Evolutionary conservation across 208 protist genomes (phyloP).

Genomic region (Acanthamoeba healyi): DNA sequence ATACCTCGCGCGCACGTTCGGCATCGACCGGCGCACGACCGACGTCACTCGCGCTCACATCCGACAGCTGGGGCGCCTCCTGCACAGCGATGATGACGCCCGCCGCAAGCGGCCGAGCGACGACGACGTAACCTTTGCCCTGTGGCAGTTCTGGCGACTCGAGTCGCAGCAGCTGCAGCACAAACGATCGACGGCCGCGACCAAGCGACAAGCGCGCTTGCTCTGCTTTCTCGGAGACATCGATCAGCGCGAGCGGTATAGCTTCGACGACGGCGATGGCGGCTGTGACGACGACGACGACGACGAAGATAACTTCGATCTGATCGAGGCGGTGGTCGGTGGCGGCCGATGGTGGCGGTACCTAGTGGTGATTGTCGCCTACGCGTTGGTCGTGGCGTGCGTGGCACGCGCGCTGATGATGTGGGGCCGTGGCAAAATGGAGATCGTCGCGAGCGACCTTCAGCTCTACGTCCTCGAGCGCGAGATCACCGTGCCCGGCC

Average conservation of each 20-base stretch:
- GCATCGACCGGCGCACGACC: slow-evolving; percentile 32
- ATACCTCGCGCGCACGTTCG: slow-evolving; percentile 32
- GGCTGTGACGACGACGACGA: neutral
- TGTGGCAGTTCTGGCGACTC: slow-evolving; percentile 27
- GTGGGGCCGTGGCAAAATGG: slow-evolving; percentile 58
- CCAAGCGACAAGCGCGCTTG: neutral
- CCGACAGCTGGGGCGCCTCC: slow-evolving; percentile 1
- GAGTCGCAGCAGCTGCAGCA: neutral
- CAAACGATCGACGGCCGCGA: neutral
- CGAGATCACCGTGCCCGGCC: neutral
- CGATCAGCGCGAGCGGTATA: neutral
- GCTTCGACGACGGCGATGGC: neutral
- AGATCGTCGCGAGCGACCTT: slow-evolving; percentile 9
- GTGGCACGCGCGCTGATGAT: slow-evolving; percentile 4
- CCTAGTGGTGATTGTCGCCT: neutral
- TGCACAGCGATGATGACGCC: neutral
- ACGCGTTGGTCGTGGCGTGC: neutral
- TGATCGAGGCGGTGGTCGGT: neutral
- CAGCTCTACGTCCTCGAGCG: neutral
- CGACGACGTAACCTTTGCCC: neutral
- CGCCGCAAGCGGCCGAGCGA: neutral
- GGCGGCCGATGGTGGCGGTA: neutral
- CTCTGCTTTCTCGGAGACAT: slow-evolving; percentile 46
- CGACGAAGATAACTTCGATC: neutral
- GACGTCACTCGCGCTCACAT: neutral